These are phyloP conservation scores for Umbellularia californica DNA, from an alignment of 164 flowering plant genomes.

Conservation along the genomic window DNA sequence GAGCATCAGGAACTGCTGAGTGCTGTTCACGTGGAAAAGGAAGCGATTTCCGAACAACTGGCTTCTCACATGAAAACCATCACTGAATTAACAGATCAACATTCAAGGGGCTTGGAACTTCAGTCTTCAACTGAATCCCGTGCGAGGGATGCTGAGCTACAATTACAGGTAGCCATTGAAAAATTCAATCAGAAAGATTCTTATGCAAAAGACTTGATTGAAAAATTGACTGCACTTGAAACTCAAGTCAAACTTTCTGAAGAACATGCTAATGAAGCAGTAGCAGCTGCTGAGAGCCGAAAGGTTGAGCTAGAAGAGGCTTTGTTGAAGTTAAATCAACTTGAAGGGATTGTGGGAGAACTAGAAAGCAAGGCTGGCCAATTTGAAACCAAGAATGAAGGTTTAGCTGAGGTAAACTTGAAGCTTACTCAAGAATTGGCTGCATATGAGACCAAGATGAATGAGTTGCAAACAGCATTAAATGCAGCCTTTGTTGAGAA, in stretches of 20 bases:
- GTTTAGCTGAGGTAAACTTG: constrained; percentile 56
- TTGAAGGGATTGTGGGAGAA: constrained; percentile 50
- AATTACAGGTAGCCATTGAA: constrained; percentile 43
- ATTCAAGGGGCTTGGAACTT: constrained; percentile 46
- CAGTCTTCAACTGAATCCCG: constrained; percentile 45
- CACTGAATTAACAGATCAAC: constrained; percentile 54
- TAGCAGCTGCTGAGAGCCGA: constrained; percentile 32
- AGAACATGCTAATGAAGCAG: constrained; percentile 43
- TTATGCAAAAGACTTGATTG: constrained; percentile 57
- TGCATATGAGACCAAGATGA: constrained; percentile 44
- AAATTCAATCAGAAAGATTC: constrained; percentile 34
- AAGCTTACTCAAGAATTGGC: constrained; percentile 64
- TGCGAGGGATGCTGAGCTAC: constrained; percentile 35
- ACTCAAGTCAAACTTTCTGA: constrained; percentile 34
- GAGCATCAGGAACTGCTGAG: constrained; percentile 61
- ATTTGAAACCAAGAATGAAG: constrained; percentile 50
- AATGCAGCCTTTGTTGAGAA: constrained; percentile 43
- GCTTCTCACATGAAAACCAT: constrained; percentile 48
- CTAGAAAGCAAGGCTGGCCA: constrained; percentile 35
- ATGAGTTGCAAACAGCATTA: constrained; percentile 42
- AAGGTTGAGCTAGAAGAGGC: constrained; percentile 65
- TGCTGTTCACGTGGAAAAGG: constrained; percentile 51
- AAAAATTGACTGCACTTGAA: constrained; percentile 45
- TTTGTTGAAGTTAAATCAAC: constrained; percentile 36
- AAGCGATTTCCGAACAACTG: constrained; percentile 43